These are phyloP conservation scores for Sporothrix pallida DNA, from an alignment of 2,329 filamentous ascomycete genomes.

Conservation along the genomic window DNA sequence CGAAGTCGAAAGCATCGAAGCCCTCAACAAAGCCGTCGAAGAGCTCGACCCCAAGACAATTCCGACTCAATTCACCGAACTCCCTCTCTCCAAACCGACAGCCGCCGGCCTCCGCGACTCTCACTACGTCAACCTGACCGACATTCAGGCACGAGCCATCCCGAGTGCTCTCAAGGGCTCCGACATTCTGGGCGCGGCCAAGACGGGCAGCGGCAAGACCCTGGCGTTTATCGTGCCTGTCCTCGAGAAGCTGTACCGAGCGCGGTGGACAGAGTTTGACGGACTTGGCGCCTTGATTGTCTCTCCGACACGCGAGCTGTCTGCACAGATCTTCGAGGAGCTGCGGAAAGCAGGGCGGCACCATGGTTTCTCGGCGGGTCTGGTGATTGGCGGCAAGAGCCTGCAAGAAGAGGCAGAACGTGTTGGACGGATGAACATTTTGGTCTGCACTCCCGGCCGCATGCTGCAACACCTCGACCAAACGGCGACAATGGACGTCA, in stretches of 20 bases:
- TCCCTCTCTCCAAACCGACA: constrained; percentile 85
- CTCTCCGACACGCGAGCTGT: constrained; percentile 91
- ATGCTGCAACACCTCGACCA: constrained; percentile 97
- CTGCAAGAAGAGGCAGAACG: constrained; percentile 85
- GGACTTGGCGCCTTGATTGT: constrained; percentile 92
- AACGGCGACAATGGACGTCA: constrained; percentile 85
- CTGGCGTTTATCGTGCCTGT: constrained; percentile 90
- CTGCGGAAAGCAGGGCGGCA: constrained; percentile 86
- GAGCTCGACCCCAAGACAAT: constrained; percentile 60
- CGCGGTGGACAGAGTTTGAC: constrained; percentile 88
- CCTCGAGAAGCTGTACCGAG: constrained; percentile 87
- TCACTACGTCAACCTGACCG: constrained; percentile 88
- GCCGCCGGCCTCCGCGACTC: constrained; percentile 78
- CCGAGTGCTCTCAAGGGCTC: constrained; percentile 81
- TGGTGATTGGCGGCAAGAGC: constrained; percentile 93
- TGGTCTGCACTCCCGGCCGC: constrained; percentile 92
- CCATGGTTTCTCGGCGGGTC: constrained; percentile 87
- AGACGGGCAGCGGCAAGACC: constrained; percentile 96
- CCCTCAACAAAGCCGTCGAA: constrained; percentile 40
- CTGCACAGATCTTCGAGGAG: constrained; percentile 96
- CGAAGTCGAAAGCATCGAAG: constrained; percentile 41
- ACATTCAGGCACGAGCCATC: constrained; percentile 89
- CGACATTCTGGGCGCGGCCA: constrained; percentile 92
- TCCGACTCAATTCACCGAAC: constrained; percentile 74
- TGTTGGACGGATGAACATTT: constrained; percentile 90